Conservation (phyloP, 768 basidiomycete species). For the Boletellus emodensis region DNA sequence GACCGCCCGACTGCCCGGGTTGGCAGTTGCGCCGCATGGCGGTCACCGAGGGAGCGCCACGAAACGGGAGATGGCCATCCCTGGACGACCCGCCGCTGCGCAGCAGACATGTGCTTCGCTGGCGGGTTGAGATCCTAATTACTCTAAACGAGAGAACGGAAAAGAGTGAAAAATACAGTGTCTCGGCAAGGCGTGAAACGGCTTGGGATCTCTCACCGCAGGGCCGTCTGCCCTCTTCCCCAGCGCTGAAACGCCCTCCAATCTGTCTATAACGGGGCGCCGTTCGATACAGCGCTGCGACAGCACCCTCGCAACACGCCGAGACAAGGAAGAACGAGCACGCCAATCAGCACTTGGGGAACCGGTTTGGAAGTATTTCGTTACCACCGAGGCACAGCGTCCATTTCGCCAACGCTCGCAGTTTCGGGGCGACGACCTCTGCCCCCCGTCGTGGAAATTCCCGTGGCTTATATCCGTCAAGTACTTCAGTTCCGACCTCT, state of each 20-base stretch:
- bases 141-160: background rate
- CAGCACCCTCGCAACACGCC: slow-evolving; percentile 10
- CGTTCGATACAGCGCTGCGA: slow-evolving; percentile 6
- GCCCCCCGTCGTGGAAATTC: slow-evolving; percentile 10
- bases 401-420: background rate
- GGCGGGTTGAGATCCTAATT: background rate
- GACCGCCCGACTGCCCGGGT: slow-evolving; percentile 7
- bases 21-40: slow-evolving; percentile 2
- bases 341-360: background rate
- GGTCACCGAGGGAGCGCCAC: too few species aligned
- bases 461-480: slow-evolving; percentile 21
- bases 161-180: background rate
- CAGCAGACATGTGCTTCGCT: background rate
- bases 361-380: slow-evolving; percentile 14
- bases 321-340: slow-evolving; percentile 15
- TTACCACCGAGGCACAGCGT: slow-evolving; percentile 5
- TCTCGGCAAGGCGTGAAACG: slow-evolving; percentile 19
- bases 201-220: background rate
- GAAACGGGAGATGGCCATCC: slow-evolving; percentile 11
- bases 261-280: slow-evolving; percentile 3
- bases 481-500: slow-evolving; percentile 18
- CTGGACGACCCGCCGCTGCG: slow-evolving; percentile 1
- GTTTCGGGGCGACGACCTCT: background rate
- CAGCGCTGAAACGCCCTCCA: background rate
- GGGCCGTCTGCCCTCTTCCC: background rate